Evolutionary conservation across 768 basidiomycete genomes (phyloP), one percentile per base, ranked within the genome.

Genomic region (Candolleomyces aberdarensis): DNA sequence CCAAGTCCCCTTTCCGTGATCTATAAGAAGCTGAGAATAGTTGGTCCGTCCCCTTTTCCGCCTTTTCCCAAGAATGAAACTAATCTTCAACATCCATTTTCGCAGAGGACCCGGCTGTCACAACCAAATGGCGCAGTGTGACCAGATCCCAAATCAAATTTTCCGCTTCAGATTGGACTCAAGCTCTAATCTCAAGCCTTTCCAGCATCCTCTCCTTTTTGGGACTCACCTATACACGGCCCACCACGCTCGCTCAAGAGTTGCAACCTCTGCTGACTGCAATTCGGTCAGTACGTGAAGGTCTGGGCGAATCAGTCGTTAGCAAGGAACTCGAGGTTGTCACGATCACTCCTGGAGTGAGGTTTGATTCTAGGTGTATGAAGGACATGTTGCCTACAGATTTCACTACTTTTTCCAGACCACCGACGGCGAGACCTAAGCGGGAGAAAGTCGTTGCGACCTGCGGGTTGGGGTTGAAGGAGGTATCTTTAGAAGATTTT

Each of bases 21-120:
- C 19, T 53, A 59, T 41, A 13, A 51, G 13, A 52, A 46, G 51
- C 19, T 59, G 20, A 59, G 19, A 29, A 59, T 40, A 26, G 58
- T 59, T n/a, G 58, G 58, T 54, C 10, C 40, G 58, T 50, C n/a
- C 10, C 9, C 8, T 32, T 13, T 26, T n/a, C n/a, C 14, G 22
- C 13, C 17, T 39, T 13, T 17, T 13, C n/a, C 8, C 11, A 22
- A 14, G 39, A 26, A 26, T 1, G 26, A 26, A 3, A 26, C 26
- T 1, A 26, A 26, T 26, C 26, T 26, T 1, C 1, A 26, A 1
- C 26, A 2, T 26, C 26, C 26, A 26, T 26, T 26, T 26, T 26
- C n/a, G 5, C 29, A 59, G 51, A 53, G 41, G 58, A 53, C 41
- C 58, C 49, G 14, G 6, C 46, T 4, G 51, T 54, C 10, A 41